phyloP scores from a whole-genome alignment of 179 eudicot genomes.

The Silene coronaria region DNA sequence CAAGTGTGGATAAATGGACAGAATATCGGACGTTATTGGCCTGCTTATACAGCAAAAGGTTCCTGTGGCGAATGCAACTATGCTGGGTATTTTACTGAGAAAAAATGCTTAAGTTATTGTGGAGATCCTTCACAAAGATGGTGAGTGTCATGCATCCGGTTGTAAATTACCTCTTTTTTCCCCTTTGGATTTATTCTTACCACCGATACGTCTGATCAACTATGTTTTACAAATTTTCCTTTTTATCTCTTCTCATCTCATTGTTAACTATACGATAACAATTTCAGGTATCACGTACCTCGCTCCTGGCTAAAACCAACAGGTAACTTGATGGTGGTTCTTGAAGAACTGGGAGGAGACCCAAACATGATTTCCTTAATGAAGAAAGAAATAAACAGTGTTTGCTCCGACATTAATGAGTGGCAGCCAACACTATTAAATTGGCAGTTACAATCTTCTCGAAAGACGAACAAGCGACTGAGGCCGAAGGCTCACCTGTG shows the following conservation, averaged over 20 bases:
- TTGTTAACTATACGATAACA: slow-evolving; percentile 13
- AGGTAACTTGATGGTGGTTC: slow-evolving; percentile 75
- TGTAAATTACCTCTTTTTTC: neutral
- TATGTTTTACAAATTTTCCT: too few species aligned
- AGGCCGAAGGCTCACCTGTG: slow-evolving; percentile 84
- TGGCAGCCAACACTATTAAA: slow-evolving; percentile 85
- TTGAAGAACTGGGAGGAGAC: slow-evolving; percentile 89
- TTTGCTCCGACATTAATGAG: slow-evolving; percentile 75
- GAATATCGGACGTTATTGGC: slow-evolving; percentile 88
- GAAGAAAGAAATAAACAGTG: slow-evolving; percentile 63
- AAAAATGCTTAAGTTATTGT: slow-evolving; percentile 79
- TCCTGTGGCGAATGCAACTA: slow-evolving; percentile 63
- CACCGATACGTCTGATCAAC: too few species aligned
- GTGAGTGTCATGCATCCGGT: slow-evolving; percentile 39
- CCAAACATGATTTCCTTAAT: slow-evolving; percentile 71
- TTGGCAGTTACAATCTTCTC: slow-evolving; percentile 63
- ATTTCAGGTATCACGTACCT: slow-evolving; percentile 89
- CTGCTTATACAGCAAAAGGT: slow-evolving; percentile 75
- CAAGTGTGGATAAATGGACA: slow-evolving; percentile 93
- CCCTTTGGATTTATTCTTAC: too few species aligned
- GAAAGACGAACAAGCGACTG: slow-evolving; percentile 59
- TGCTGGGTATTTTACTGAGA: slow-evolving; percentile 70
- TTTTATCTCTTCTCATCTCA: too few species aligned
- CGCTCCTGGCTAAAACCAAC: slow-evolving; percentile 81
- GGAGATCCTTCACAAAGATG: slow-evolving; percentile 96